Evolutionary conservation across 495 filamentous ascomycete genomes (phyloP).

Genomic region (Mycothermus thermophilus): DNA sequence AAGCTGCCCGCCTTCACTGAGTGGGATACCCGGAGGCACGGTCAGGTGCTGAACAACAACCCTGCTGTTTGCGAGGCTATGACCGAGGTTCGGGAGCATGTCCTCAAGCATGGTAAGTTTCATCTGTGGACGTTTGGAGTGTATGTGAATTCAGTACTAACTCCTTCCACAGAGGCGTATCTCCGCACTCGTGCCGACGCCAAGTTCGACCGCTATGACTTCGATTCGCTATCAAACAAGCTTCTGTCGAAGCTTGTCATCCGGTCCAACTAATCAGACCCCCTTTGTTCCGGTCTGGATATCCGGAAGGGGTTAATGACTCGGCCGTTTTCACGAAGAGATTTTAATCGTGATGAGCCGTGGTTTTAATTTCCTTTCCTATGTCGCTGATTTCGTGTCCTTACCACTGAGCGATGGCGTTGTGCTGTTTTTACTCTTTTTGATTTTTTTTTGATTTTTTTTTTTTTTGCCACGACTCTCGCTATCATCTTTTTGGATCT

Average conservation of each 20-base stretch:
- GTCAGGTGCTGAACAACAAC: constrained; percentile 75
- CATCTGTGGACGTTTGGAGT: background rate
- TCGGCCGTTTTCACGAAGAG: too few species aligned
- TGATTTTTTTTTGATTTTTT: constrained; percentile 20
- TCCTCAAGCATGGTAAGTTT: constrained; percentile 72
- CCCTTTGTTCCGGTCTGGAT: too few species aligned
- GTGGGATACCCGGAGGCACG: constrained; percentile 82
- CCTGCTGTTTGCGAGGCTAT: constrained; percentile 80
- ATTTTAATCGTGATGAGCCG: constrained; percentile 4
- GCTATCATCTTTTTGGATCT: constrained; percentile 5
- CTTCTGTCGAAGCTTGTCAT: constrained; percentile 89
- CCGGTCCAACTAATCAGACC: constrained; percentile 56
- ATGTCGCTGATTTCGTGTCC: background rate
- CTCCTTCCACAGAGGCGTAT: constrained; percentile 33
- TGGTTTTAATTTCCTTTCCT: constrained; percentile 8
- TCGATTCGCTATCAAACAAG: constrained; percentile 88
- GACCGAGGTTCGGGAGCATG: constrained; percentile 82
- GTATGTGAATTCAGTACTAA: constrained; percentile 7
- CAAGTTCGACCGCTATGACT: constrained; percentile 77
- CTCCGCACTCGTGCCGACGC: constrained; percentile 41
- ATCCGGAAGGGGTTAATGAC: too few species aligned
- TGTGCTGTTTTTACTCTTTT: constrained; percentile 8
- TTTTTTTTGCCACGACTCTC: constrained; percentile 7
- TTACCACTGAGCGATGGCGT: constrained; percentile 15
- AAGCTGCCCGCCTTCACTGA: constrained; percentile 80